Base-by-base conservation (phyloP, 2,329 filamentous ascomycete genomes). In the Fusarium continuum region DNA sequence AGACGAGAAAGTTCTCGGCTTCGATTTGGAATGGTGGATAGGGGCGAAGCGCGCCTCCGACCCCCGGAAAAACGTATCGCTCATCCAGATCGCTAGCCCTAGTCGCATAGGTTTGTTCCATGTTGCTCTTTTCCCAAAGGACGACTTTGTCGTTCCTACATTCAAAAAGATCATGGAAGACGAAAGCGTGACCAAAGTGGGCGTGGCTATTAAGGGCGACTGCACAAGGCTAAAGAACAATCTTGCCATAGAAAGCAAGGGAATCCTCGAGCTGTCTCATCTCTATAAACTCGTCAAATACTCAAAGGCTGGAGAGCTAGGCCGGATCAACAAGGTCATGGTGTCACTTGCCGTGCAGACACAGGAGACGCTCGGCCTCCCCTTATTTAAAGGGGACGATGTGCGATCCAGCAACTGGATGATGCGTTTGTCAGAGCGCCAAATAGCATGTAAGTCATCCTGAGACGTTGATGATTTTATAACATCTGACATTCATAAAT, bases 21-120 rank as follows among this genome's bases (percentile, higher is more conserved):
- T 97, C 60, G 93, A 97, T 70, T 83, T 97, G 61, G 94, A 97
- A 78, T 97, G 94, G 93, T 82, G 86, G 47, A 64, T 80, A 2
- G 78, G 83, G 6, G 81, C 86, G 1, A 78, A 72, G 6, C 80
- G 73, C 17, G 68, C 64, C 8, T 73, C 81, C 3, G 80, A 82
- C 4, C 77, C 88, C 5, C 89, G 90, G 64, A 80, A 83, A 46
- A 92, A 93, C 59, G 85, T 96, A 7, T 93, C 91, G 0, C 76
- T 97, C 31, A 89, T 97, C 36, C 94, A 97, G 75, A 75, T 97
- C 19, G 92, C 93, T 1, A 91, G 87, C 57, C 85, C 91, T 36
- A 86, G 89, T 60, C 89, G 87, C 13, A 89, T 97, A 43, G 92
- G 83, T 0, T 82, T 97, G 1, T 93, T 97, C 66, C 94, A 97